Evolutionary conservation across 2,329 filamentous ascomycete species (phyloP).

Genomic region (Dothistroma septosporum): DNA sequence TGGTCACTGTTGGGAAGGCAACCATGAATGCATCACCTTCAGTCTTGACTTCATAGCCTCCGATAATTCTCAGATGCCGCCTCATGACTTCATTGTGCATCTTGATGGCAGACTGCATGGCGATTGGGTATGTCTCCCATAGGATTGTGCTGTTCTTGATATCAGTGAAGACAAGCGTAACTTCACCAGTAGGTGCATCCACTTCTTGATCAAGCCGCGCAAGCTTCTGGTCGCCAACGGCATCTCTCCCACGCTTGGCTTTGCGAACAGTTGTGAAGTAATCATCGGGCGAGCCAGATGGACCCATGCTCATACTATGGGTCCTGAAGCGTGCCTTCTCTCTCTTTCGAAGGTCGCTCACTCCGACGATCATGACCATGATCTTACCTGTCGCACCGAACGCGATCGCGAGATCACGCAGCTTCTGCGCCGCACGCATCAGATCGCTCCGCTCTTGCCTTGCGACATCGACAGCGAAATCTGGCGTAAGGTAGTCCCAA

Average conservation of each 20-base stretch:
- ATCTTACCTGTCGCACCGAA: constrained; percentile 93
- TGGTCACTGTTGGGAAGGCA: constrained; percentile 92
- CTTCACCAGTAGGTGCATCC: constrained; percentile 81
- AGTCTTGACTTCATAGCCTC: constrained; percentile 98
- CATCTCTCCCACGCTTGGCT: constrained; percentile 56
- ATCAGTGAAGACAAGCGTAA: constrained; percentile 95
- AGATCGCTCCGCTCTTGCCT: constrained; percentile 80
- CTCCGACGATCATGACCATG: constrained; percentile 98
- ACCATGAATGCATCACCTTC: constrained; percentile 99
- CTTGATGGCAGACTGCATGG: constrained; percentile 95
- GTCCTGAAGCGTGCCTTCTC: constrained; percentile 72
- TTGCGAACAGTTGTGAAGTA: constrained; percentile 62
- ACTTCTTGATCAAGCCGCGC: constrained; percentile 86
- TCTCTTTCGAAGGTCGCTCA: constrained; percentile 82
- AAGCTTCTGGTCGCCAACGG: constrained; percentile 76
- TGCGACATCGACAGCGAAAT: constrained; percentile 87
- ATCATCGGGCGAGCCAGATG: constrained; percentile 68
- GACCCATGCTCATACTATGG: constrained; percentile 80
- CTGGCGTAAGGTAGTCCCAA: constrained; percentile 89
- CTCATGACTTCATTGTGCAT: constrained; percentile 97
- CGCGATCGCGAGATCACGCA: constrained; percentile 90
- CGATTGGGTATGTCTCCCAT: constrained; percentile 91
- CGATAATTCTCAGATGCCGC: constrained; percentile 84
- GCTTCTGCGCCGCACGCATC: constrained; percentile 91
- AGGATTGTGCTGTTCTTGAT: constrained; percentile 97